Conservation (phyloP, 306 rosid species). For the Malus fusca region DNA sequence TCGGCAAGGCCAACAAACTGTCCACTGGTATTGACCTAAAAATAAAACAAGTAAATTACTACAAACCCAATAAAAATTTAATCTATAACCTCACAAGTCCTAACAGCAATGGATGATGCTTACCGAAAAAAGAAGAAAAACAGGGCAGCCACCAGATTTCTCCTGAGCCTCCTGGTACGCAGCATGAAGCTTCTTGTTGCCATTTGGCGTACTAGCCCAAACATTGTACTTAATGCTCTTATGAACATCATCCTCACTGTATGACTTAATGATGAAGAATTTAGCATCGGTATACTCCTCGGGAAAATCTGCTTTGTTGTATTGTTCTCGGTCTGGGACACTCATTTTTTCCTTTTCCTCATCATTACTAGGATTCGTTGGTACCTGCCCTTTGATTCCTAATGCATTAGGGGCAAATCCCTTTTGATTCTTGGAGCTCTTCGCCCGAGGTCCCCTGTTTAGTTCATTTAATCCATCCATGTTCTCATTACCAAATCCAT, state of each 20-base stretch:
- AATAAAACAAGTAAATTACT: not conserved
- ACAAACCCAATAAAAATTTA: not conserved
- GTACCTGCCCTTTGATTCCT: constrained; percentile 64
- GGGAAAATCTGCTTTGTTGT: constrained; percentile 57
- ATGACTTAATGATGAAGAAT: constrained; percentile 77
- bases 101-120: constrained; percentile 8
- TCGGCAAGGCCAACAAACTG: constrained; percentile 96
- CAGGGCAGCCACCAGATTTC: constrained; percentile 66
- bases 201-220: constrained; percentile 97
- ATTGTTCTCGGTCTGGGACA: constrained; percentile 60
- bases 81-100: not conserved
- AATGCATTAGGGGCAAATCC: constrained; percentile 46
- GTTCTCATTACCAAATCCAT: constrained; percentile 82
- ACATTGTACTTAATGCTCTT: constrained; percentile 92
- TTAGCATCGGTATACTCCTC: constrained; percentile 69
- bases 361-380: constrained; percentile 27
- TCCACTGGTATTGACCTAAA: constrained; percentile 93
- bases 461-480: constrained; percentile 84
- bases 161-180: constrained; percentile 92
- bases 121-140: constrained; percentile 83
- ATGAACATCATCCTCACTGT: constrained; percentile 95
- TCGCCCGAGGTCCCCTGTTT: constrained; percentile 88
- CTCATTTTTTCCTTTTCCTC: constrained; percentile 56
- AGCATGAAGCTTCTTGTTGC: constrained; percentile 93
- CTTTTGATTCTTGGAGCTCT: constrained; percentile 70